A percentile compares a stretch with the other conserved stretches of the same genome.
Conservation (phyloP, 768 basidiomycete genomes). For the Cyclocybe cylindracea region DNA sequence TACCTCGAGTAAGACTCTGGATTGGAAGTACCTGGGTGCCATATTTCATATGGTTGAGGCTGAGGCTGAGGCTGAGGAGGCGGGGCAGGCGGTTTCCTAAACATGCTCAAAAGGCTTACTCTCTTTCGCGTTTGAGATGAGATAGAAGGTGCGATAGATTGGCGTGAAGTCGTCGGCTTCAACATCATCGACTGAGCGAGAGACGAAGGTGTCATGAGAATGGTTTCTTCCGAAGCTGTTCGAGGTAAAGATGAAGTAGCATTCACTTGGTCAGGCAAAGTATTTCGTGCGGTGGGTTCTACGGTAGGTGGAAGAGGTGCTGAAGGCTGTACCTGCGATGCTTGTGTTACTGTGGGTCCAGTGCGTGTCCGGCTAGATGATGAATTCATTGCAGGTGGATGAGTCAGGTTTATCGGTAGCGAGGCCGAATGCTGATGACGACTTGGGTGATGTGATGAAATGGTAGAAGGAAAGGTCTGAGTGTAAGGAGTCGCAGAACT, state of each 20-base stretch:
- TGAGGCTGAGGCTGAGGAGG: conserved; percentile 12
- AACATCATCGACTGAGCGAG: conserved; percentile 51
- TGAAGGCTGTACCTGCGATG: background rate
- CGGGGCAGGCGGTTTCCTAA: conserved; percentile 21
- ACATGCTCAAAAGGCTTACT: conserved; percentile 37
- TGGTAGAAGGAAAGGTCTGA: background rate
- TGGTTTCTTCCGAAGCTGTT: conserved; percentile 47
- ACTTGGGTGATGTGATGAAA: background rate
- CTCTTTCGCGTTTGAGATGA: conserved; percentile 41
- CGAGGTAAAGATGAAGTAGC: conserved; percentile 25
- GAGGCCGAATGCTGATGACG: conserved; percentile 33
- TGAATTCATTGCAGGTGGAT: background rate
- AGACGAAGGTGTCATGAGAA: conserved; percentile 67
- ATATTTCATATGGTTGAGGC: conserved; percentile 23
- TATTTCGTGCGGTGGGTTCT: conserved; percentile 2
- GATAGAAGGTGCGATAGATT: conserved; percentile 39
- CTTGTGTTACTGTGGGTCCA: background rate
- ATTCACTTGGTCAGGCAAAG: conserved; percentile 3
- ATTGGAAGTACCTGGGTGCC: conserved; percentile 19
- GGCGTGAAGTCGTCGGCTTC: conserved; percentile 40
- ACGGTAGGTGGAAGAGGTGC: background rate
- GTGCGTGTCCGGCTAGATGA: conserved; percentile 4
- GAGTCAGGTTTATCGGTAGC: conserved; percentile 25
- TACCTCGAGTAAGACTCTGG: conserved; percentile 18
- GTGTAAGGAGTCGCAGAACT: background rate